These are phyloP conservation scores for Lichtheimia ornata DNA, from an alignment of 371 early-diverging fungal species.

Conservation along the genomic window DNA sequence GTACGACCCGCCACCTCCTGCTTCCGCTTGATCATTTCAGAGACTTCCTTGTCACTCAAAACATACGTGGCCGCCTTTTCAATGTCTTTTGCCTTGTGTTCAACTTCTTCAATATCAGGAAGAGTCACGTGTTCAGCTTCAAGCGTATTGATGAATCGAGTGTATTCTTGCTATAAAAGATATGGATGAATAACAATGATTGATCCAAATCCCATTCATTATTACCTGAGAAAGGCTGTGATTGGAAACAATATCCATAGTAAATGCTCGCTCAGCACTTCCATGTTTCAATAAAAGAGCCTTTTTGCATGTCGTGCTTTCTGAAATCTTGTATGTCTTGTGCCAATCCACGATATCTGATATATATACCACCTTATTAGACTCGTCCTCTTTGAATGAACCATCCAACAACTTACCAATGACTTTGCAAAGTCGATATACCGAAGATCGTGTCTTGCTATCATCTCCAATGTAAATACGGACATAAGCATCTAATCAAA, in stretches of 20 bases:
- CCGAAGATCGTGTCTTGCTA: slow-evolving; percentile 33
- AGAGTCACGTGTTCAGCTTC: slow-evolving; percentile 53
- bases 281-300: slow-evolving; percentile 70
- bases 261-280: slow-evolving; percentile 62
- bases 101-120: slow-evolving; percentile 54
- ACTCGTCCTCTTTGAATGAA: not conserved
- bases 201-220: too few relatives aligned
- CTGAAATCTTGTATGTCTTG: slow-evolving; percentile 63
- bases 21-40: slow-evolving; percentile 61
- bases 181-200: slow-evolving; percentile 1
- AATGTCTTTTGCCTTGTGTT: slow-evolving; percentile 57
- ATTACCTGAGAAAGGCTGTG: slow-evolving; percentile 56
- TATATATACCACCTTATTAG: not conserved
- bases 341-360: slow-evolving; percentile 59
- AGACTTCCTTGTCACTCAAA: slow-evolving; percentile 68
- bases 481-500: slow-evolving; percentile 50
- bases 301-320: slow-evolving; percentile 57
- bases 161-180: slow-evolving; percentile 57
- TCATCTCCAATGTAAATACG: slow-evolving; percentile 67
- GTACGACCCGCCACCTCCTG: slow-evolving; percentile 8
- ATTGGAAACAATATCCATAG: slow-evolving; percentile 80
- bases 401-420: slow-evolving; percentile 27
- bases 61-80: slow-evolving; percentile 63
- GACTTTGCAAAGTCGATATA: slow-evolving; percentile 67
- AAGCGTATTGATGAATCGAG: slow-evolving; percentile 53